These are phyloP conservation scores for Melastoma malabathricum DNA, from an alignment of 345 rosid species.

Conservation along the genomic window DNA sequence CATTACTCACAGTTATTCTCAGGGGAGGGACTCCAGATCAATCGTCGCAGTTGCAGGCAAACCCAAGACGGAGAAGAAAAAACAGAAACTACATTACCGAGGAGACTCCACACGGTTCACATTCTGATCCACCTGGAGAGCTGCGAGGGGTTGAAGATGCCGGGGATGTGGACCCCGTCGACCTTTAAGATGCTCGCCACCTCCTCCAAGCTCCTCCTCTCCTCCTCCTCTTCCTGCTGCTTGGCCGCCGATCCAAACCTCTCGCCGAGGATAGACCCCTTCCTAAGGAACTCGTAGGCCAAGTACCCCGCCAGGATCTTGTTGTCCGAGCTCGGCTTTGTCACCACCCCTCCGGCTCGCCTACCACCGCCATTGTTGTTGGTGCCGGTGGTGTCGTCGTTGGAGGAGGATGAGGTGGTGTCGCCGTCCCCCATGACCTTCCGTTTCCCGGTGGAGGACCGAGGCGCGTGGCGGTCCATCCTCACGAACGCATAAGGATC, in stretches of 20 bases:
- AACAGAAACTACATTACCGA: too few relatives aligned
- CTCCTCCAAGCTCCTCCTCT: conserved; percentile 32
- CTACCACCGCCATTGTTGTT: too few relatives aligned
- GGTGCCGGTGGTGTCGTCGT: too few relatives aligned
- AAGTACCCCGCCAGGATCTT: conserved; percentile 70
- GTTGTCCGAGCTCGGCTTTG: conserved; percentile 22
- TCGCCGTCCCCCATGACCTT: too few relatives aligned
- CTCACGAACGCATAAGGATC: too few relatives aligned
- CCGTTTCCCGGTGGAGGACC: too few relatives aligned
- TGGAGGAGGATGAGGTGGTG: too few relatives aligned
- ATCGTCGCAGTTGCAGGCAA: too few relatives aligned
- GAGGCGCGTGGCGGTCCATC: too few relatives aligned
- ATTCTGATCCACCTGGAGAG: conserved; percentile 59
- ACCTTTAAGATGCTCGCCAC: conserved; percentile 53
- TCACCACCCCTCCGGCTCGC: neutral
- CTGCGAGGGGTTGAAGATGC: conserved; percentile 59
- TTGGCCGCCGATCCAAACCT: conserved; percentile 25
- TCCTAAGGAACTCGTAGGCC: conserved; percentile 66
- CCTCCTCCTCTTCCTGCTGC: conserved; percentile 10
- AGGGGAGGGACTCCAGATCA: too few relatives aligned
- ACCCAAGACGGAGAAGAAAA: too few relatives aligned
- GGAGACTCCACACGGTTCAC: conserved; percentile 15
- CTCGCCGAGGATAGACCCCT: conserved; percentile 67
- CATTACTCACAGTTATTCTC: too few relatives aligned
- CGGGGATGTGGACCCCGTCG: conserved; percentile 49